Conservation (phyloP, 495 filamentous ascomycete genomes). For the Aspergillus affinis region DNA sequence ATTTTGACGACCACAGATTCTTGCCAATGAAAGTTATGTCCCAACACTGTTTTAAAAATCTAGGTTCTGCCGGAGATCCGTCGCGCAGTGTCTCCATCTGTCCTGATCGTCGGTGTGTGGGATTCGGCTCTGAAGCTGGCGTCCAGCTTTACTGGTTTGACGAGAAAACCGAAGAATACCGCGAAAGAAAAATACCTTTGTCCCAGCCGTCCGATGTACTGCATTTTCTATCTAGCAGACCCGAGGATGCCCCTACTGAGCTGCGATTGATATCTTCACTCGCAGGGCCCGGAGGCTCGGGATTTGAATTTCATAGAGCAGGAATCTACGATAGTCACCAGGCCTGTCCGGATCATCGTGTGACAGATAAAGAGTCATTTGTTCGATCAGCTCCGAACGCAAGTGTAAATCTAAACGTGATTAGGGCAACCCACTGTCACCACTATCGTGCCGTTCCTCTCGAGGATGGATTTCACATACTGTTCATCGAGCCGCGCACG, state of each 20-base stretch:
- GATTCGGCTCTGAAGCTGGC: constrained; percentile 66
- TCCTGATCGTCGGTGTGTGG: constrained; percentile 65
- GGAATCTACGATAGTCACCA: constrained; percentile 24
- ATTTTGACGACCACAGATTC: constrained; percentile 6
- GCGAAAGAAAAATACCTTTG: constrained; percentile 65
- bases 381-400: constrained; percentile 27
- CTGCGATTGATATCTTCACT: constrained; percentile 68
- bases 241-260: constrained; percentile 36
- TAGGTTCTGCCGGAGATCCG: constrained; percentile 65
- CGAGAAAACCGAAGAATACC: constrained; percentile 55
- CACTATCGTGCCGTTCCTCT: constrained; percentile 69
- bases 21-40: constrained; percentile 26
- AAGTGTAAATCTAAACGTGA: constrained; percentile 29
- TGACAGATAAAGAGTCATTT: constrained; percentile 29
- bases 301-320: constrained; percentile 34
- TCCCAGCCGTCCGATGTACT: constrained; percentile 64
- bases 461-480: constrained; percentile 66
- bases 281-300: constrained; percentile 46
- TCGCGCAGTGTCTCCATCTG: constrained; percentile 69
- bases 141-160: constrained; percentile 76
- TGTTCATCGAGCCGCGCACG: constrained; percentile 66
- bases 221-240: constrained; percentile 62
- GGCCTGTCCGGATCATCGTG: constrained; percentile 33
- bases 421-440: constrained; percentile 51
- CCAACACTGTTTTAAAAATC: constrained; percentile 49